Evolutionary conservation across 2,329 filamentous ascomycete species (phyloP), one percentile per base, ranked within the genome.

Genomic region (Claviceps quebecensis): DNA sequence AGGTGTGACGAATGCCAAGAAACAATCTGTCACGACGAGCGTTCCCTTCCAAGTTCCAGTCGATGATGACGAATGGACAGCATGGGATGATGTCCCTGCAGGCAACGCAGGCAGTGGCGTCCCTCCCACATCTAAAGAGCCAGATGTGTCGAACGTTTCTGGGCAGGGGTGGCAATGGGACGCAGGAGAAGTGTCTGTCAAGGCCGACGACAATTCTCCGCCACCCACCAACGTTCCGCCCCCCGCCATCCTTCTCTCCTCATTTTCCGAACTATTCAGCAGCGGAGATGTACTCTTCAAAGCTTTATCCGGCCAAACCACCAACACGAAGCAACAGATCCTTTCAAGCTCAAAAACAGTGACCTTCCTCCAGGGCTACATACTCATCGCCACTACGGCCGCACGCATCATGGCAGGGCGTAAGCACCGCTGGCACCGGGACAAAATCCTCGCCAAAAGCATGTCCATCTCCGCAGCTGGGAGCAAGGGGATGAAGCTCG

Each of bases 221-320:
- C 85, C 87, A 5, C 89, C 89, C 5, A 87, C 82, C 17, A 96
- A 95, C 61, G 81, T 96, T 7, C 91, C 91, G 9, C 91, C 91
- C 4, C 91, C 91, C 1, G 87, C 87, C 1, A 76, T 95, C 19
- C 72, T 97, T 14, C 74, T 97, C 22, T 82, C 86, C 8, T 67
- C 88, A 7, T 88, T 95, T 57, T 81, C 87, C 0, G 72, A 78
- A 7, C 69, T 94, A 5, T 79, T 95, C 54, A 73, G 77, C 19
- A 72, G 83, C 29, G 82, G 83, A 4, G 78, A 83, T 55, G 69
- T 75, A 17, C 72, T 91, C 1, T 83, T 87, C 64, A 79, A 80
- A 57, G 78, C 81, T 2, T 74, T 86, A 50, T 74, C 78, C 38
- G 73, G 76, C 13, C 77, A 83, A 49, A 67, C 73, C 2, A 67